These are phyloP conservation scores for Monosporascus sp. DNA, from an alignment of 2,329 filamentous ascomycete species.

Conservation along the genomic window DNA sequence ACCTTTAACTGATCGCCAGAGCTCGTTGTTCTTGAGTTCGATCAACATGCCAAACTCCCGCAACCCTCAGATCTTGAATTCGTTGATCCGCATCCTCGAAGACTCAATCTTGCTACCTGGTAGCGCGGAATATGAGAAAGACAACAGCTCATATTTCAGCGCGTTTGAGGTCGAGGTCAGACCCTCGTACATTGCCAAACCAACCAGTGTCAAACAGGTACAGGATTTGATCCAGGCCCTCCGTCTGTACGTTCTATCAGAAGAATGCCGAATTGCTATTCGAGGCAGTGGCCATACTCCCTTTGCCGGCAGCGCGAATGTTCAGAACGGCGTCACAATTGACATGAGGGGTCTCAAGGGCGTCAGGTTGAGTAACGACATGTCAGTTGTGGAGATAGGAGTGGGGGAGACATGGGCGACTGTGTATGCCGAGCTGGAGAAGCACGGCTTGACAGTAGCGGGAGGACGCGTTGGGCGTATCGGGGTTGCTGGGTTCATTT, in stretches of 20 bases:
- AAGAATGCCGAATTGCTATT: constrained; percentile 8
- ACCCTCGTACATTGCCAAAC: constrained; percentile 12
- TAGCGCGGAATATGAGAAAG: constrained; percentile 10
- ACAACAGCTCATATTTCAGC: constrained; percentile 17
- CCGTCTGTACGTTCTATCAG: constrained; percentile 8
- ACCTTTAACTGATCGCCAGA: background rate
- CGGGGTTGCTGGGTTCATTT: constrained; percentile 9
- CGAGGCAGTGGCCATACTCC: constrained; percentile 12
- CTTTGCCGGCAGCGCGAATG: constrained; percentile 12
- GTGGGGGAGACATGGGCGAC: constrained; percentile 11
- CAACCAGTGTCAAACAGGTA: constrained; percentile 7
- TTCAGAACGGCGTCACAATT: constrained; percentile 14
- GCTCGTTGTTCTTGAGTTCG: background rate
- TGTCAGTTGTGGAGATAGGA: constrained; percentile 7
- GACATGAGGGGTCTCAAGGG: constrained; percentile 12
- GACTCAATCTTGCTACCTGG: constrained; percentile 13
- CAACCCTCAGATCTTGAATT: background rate
- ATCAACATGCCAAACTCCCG: background rate
- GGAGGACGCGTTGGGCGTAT: constrained; percentile 9
- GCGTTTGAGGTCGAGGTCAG: constrained; percentile 16
- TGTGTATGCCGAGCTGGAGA: constrained; percentile 11
- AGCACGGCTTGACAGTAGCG: constrained; percentile 7
- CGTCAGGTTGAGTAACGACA: constrained; percentile 8
- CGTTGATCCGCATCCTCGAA: background rate
- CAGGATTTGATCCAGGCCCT: constrained; percentile 7